Evolutionary conservation across 106 monocot species (phyloP), one percentile per base, ranked within the genome.

Genomic region (Dendrobium huoshanense): DNA sequence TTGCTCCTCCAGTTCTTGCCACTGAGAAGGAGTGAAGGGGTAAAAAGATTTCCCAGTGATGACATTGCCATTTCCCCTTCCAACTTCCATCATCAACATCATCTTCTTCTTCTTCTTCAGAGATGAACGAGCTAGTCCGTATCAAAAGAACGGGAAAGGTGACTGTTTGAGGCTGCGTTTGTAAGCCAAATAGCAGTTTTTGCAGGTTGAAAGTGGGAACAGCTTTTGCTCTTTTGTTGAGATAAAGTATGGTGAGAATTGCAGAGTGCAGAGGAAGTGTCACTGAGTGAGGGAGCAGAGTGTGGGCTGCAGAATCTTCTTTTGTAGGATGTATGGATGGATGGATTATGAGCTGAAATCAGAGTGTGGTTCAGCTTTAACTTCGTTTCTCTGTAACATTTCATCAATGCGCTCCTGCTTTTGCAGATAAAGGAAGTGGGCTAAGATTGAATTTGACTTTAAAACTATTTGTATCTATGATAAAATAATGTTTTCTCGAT

Each of bases 1-100:
- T 49, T 82, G 77, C 0, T 27, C 45, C 47, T 82, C 70, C 11
- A 82, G 72, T 55, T 82, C 67, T 47, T 77, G 70, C 77, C 13
- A 16, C 49, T 82, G 77, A 54, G 68, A 45, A 55, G 47, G 48
- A 9, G 67, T 78, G 70, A 77, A 82, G 18, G 77, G 54, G 24
- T 7, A 22, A 64, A 64, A 22, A 51, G 51, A 51, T 15, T 51
- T 51, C 51, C 55, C 8, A 2, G 25, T 31, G 11, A 72, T 33
- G 72, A 37, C 25, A 27, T 33, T 37, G 9, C 11, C 72, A 15
- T 15, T 72, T 27, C 72, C 15, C 33, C 72, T n/a, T 72, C 13
- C 72, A 31, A 13, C 33, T 27, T 31, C 33, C 72, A 37, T 72
- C 72, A 31, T 13, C 72, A 8, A 0, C 33, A 16, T 72, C 72